Base-by-base conservation (phyloP, 225 moss, liverwort and hornwort species). In the Thuidium tamariscinum region DNA sequence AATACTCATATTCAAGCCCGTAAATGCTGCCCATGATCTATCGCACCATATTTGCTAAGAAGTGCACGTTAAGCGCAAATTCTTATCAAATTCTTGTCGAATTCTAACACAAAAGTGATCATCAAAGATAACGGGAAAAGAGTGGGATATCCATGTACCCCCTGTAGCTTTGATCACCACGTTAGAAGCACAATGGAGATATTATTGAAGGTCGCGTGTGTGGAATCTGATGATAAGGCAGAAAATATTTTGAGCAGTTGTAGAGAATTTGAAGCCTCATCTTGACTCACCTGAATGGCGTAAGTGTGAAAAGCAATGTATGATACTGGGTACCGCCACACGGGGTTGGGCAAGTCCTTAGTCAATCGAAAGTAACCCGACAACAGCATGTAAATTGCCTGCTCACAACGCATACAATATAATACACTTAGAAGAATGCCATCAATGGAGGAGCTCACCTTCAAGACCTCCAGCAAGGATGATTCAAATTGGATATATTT, bases 311-410 rank as follows among this genome's bases (percentile, higher is more conserved):
- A 92, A 30, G 91, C 87, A 42, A 91, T 74, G 62, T 90, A 94
- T 19, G 91, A 89, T 67, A 90, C 83, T n/a, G 90, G 91, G 46
- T 91, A 91, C 61, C 91, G 88, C 94, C 94, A 92, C 74, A 94
- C 86, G 25, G 90, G 89, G 57, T 90, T 94, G 29, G 91, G 94
- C 73, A 94, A 79, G 84, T 92, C 92, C 51, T 83, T 88, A 4
- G 83, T 85, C 87, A 94, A 85, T 39, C 92, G 88, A 74, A 92
- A 94, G 74, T 88, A 94, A 37, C 94, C 94, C 29, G 92, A 85
- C 39, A 92, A 29, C 77, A 94, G 67, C 89, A 94, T 89, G 74
- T 26, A 94, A 69, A 94, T 91, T 54, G 88, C 92, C 92, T 91
- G 91, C 65, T 81, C 42, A 70, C 77, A 82, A 67, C 12, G 37